These are phyloP conservation scores for Fraxinus americana DNA, from an alignment of 257 asterid species.

Conservation along the genomic window DNA sequence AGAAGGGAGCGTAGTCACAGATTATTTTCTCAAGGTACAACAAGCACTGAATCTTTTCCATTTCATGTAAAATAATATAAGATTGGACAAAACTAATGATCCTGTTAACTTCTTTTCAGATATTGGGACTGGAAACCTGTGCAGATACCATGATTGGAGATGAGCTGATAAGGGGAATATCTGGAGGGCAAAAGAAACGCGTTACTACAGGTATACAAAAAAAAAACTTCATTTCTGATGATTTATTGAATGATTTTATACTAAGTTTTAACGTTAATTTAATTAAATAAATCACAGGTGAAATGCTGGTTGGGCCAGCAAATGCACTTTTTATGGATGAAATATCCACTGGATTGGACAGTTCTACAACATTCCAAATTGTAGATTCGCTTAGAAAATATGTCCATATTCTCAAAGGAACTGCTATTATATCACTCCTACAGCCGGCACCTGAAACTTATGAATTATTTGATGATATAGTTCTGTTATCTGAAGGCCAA, in stretches of 20 bases:
- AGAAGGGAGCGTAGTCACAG: constrained; percentile 61
- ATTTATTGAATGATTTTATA: not conserved
- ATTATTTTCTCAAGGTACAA: constrained; percentile 62
- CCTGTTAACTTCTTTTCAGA: constrained; percentile 4
- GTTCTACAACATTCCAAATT: constrained; percentile 14
- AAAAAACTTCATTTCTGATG: not conserved
- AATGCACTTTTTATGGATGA: constrained; percentile 17
- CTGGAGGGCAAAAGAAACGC: constrained; percentile 14
- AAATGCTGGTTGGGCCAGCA: constrained; percentile 21
- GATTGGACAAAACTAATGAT: not conserved
- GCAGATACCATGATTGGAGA: not conserved
- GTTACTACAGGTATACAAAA: constrained; percentile 2
- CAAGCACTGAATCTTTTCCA: not conserved
- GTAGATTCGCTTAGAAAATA: constrained; percentile 1
- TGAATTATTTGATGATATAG: constrained; percentile 13
- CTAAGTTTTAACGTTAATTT: not conserved
- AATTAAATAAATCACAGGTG: not conserved
- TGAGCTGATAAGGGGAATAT: constrained; percentile 13
- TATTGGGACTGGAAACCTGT: constrained; percentile 11
- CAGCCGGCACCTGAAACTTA: constrained; percentile 15
- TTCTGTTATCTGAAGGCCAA: constrained; percentile 9
- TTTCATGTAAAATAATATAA: not conserved
- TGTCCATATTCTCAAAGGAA: constrained; percentile 17
- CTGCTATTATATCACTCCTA: constrained; percentile 16
- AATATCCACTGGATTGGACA: constrained; percentile 17